Evolutionary conservation across 257 asterid species (phyloP).

Genomic region (Petunia secreta): DNA sequence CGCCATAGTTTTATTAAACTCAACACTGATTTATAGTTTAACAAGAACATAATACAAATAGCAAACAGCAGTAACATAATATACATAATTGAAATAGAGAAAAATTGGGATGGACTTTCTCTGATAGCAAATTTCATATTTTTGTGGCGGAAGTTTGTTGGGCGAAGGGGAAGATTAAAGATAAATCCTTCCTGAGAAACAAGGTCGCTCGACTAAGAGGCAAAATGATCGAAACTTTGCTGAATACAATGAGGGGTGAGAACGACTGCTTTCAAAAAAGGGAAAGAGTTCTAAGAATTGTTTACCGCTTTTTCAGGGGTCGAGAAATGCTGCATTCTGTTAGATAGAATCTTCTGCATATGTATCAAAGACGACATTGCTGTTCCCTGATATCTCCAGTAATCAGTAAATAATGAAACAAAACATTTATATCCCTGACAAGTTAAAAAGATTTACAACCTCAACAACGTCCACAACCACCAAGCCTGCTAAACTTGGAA

Average conservation of each 20-base stretch:
- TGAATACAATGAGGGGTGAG: slow-evolving; percentile 2
- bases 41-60: neutral
- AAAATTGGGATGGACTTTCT: neutral
- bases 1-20: neutral
- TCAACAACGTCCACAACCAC: slow-evolving; percentile 98
- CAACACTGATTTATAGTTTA: neutral
- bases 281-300: slow-evolving; percentile 19
- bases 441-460: slow-evolving; percentile 46
- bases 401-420: slow-evolving; percentile 16
- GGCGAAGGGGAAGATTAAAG: neutral
- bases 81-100: neutral
- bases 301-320: slow-evolving; percentile 89
- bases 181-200: slow-evolving; percentile 7
- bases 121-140: slow-evolving; percentile 1
- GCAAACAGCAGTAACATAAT: slow-evolving; percentile 3
- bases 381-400: slow-evolving; percentile 73
- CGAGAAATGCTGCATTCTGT: slow-evolving; percentile 85
- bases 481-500: slow-evolving; percentile 80
- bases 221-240: neutral
- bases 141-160: neutral
- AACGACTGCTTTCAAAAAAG: neutral
- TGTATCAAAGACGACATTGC: slow-evolving; percentile 88
- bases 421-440: neutral
- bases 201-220: neutral
- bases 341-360: slow-evolving; percentile 91